Percentiles rank a stretch among this genome's conserved stretches.
Conservation (phyloP, 2,329 filamentous ascomycete genomes). For the Aspergillus nomiae region DNA sequence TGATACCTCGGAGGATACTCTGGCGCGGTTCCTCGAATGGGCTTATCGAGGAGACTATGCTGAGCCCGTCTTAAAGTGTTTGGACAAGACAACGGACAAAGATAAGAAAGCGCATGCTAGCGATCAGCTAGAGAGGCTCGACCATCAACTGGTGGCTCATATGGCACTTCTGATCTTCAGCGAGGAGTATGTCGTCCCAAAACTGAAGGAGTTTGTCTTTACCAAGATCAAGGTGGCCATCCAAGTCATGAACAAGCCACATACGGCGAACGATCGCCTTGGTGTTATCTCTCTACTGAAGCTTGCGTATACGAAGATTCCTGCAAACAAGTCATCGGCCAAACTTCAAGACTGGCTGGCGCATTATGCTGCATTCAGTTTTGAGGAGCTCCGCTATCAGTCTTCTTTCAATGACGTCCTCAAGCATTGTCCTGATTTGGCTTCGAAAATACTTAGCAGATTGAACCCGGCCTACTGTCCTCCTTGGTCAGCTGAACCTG, state of each 20-base stretch:
- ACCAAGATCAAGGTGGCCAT: conserved; percentile 4
- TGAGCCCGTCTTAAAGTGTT: not conserved
- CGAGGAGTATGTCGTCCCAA: conserved; percentile 7
- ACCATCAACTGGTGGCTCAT: conserved; percentile 7
- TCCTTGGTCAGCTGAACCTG: not conserved
- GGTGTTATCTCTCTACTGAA: not conserved
- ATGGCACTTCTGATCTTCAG: conserved; percentile 13
- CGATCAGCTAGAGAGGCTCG: not conserved
- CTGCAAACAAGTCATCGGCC: not conserved
- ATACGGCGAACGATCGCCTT: not conserved
- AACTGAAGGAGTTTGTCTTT: conserved; percentile 10
- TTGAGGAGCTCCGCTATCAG: not conserved
- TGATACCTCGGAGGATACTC: conserved; percentile 7
- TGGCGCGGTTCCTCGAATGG: conserved; percentile 14
- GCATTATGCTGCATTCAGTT: not conserved
- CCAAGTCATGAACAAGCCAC: not conserved
- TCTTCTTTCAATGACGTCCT: not conserved
- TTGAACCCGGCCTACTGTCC: not conserved
- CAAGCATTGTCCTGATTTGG: not conserved
- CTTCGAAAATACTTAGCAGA: not conserved
- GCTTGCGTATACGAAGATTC: not conserved
- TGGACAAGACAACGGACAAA: not conserved
- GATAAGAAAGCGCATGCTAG: not conserved
- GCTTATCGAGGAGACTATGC: conserved; percentile 12
- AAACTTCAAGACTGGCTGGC: not conserved